phyloP scores from a whole-genome alignment of 1,284 basidiomycete genomes.

The Rhodotorula sp. region DNA sequence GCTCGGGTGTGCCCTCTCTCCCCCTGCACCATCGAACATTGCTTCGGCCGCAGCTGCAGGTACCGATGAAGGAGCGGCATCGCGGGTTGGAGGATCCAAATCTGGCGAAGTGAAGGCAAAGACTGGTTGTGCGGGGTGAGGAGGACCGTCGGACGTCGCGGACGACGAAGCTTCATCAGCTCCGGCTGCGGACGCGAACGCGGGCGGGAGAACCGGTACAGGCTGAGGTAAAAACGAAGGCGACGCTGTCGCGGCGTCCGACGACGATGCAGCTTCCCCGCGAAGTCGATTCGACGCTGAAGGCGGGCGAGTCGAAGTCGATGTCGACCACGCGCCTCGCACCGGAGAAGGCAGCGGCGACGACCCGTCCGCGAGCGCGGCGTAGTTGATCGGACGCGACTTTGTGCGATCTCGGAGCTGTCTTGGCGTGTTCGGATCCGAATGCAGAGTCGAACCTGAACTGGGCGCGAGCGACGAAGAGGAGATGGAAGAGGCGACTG shows the following conservation, averaged over 20 bases:
- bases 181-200: background rate
- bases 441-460: background rate
- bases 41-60: background rate
- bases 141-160: background rate
- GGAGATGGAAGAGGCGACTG: background rate
- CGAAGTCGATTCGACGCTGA: background rate
- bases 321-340: background rate
- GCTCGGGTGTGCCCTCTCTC: background rate
- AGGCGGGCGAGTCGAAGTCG: background rate
- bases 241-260: background rate
- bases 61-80: no score
- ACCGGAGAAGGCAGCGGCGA: background rate
- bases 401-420: conserved; percentile 28
- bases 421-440: conserved; percentile 6
- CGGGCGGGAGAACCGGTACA: background rate
- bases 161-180: background rate
- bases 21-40: background rate
- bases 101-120: background rate
- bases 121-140: no score
- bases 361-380: conserved; percentile 9
- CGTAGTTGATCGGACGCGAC: conserved; percentile 12
- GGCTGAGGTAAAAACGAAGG: background rate
- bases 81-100: background rate
- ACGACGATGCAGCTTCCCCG: background rate
- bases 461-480: background rate